Evolutionary conservation across 2,329 filamentous ascomycete genomes (phyloP), one percentile per base, ranked within the genome.

Genomic region (Dactylella cylindrospora): DNA sequence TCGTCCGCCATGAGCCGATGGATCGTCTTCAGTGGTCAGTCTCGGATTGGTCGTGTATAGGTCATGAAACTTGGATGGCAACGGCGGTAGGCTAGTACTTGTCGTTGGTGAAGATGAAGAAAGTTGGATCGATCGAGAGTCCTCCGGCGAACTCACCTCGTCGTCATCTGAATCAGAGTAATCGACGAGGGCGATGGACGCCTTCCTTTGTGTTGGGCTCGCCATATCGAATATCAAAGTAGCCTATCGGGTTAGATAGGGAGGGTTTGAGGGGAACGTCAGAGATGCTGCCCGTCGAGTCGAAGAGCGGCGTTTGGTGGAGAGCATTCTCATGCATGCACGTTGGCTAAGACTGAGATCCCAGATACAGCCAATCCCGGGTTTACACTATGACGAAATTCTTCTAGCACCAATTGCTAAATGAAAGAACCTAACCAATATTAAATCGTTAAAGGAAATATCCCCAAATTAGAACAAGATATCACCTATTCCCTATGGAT

Each of bases 31-130:
- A 32, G 85, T 84, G 73, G 86, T 88, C 65, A 86, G 78, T 65
- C 91, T 83, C 45, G 87, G 84, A 32, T 84, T 87, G 8, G 87
- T 85, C 22, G 90, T 86, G 74, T 98, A 97, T 50, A 97, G 79
- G 72, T 96, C 87, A 72, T 90, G 87, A 73, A 98, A 97, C 51
- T 81, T 76, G 9, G 83, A 73, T 6, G 90, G 91, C 17, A 96
- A 78, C 6, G 90, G 87, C 23, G 88, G 89, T 28, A 90, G 74
- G 19, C 71, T 69, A 40, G 69, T 43, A 15, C 32, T 47, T 7
- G 67, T 39, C 25, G 40, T 19, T 5, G 65, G 66, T 32, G 59
- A 66, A 46, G 38, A 32, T 40, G 36, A 65, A 26, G 53, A 33
- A 57, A 57, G 39, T 10, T 54, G 19, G 10, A 55, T 61, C 41